phyloP scores from a whole-genome alignment of 164 flowering plant genomes.

The Nymphaea thermarum region DNA sequence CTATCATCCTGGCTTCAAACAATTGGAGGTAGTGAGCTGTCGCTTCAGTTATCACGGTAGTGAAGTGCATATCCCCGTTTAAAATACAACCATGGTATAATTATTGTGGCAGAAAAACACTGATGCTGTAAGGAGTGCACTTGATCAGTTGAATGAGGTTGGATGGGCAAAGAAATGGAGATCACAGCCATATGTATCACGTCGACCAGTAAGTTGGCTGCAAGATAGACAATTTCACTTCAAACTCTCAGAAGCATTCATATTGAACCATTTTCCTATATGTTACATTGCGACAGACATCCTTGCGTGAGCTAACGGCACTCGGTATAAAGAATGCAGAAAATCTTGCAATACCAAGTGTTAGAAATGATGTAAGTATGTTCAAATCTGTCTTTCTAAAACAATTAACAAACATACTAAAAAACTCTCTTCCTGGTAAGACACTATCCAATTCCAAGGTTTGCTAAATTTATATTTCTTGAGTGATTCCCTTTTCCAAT shows the following conservation, averaged over 20 bases:
- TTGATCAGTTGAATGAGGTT: constrained; percentile 62
- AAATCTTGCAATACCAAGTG: constrained; percentile 93
- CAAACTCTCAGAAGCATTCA: constrained; percentile 15
- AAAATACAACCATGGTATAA: background rate
- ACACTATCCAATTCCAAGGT: too few relatives aligned
- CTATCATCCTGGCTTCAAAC: background rate
- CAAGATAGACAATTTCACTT: constrained; percentile 23
- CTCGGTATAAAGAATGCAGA: constrained; percentile 91
- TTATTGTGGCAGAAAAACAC: constrained; percentile 65
- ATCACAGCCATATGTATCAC: constrained; percentile 89
- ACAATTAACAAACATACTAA: too few relatives aligned
- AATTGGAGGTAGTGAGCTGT: background rate
- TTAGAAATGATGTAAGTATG: constrained; percentile 86
- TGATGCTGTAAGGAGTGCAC: constrained; percentile 73
- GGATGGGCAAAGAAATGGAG: constrained; percentile 97
- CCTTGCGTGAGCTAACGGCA: constrained; percentile 71
- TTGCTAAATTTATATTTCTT: too few relatives aligned
- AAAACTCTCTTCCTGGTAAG: too few relatives aligned
- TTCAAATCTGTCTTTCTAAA: background rate
- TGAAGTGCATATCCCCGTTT: background rate
- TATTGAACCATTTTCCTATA: constrained; percentile 5
- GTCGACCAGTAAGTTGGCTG: constrained; percentile 69
- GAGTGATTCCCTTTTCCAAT: too few relatives aligned
- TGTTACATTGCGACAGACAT: constrained; percentile 38
- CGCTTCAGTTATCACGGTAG: background rate